A percentile compares a stretch with the other conserved stretches of the same genome.
Evolutionary conservation across 2,329 filamentous ascomycete genomes (phyloP).

Genomic region (Davidsoniella neocaledoniae): DNA sequence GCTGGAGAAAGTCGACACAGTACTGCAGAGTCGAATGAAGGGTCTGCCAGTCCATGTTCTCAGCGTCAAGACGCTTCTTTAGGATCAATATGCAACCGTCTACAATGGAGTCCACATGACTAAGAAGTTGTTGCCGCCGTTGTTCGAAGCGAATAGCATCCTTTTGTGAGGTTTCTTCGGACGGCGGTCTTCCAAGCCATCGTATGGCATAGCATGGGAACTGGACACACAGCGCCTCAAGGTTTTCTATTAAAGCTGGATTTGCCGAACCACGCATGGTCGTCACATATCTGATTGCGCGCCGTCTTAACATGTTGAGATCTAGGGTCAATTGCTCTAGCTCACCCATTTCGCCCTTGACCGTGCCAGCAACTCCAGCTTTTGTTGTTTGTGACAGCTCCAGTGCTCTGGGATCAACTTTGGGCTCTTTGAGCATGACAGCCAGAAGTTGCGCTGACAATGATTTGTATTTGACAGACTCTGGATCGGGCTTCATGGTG

Average conservation of each 20-base stretch:
- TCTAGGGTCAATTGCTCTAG: slow-evolving; percentile 44
- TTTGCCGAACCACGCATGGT: slow-evolving; percentile 10
- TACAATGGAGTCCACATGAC: slow-evolving; percentile 38
- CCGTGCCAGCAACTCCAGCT: slow-evolving; percentile 37
- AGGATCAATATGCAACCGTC: slow-evolving; percentile 42
- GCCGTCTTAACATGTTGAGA: slow-evolving; percentile 37
- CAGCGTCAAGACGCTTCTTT: slow-evolving; percentile 34
- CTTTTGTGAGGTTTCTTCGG: slow-evolving; percentile 34
- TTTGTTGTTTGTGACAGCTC: slow-evolving; percentile 31
- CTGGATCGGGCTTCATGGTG: slow-evolving; percentile 22
- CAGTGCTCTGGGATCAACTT: slow-evolving; percentile 22
- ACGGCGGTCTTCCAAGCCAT: slow-evolving; percentile 43
- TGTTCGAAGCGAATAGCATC: slow-evolving; percentile 45
- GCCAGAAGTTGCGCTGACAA: slow-evolving; percentile 38
- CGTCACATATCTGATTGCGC: slow-evolving; percentile 31
- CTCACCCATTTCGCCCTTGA: slow-evolving; percentile 41
- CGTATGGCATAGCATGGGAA: slow-evolving; percentile 43
- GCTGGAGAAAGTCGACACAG: slow-evolving; percentile 35
- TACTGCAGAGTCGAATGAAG: slow-evolving; percentile 42
- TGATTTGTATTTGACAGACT: slow-evolving; percentile 33
- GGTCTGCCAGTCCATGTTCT: slow-evolving; percentile 32
- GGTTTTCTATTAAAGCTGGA: slow-evolving; percentile 20
- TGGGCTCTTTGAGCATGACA: slow-evolving; percentile 31
- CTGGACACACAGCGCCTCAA: slow-evolving; percentile 39
- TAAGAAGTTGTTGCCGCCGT: slow-evolving; percentile 34